phyloP scores from a whole-genome alignment of 2,329 filamentous ascomycete genomes.

The Neofusicoccum parvum region DNA sequence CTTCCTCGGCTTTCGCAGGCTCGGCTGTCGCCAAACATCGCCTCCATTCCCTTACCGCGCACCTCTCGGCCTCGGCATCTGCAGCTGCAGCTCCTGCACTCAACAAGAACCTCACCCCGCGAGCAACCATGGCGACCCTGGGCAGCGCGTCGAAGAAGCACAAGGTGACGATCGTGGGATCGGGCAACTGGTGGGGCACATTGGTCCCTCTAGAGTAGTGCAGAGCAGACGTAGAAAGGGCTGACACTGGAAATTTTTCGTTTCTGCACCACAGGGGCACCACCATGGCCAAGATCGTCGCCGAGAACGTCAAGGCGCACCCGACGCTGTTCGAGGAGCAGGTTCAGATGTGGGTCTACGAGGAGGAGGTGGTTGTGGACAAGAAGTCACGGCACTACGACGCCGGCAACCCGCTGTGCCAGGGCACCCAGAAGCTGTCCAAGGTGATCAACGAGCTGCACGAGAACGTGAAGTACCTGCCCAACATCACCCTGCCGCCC shows the following conservation, averaged over 20 bases:
- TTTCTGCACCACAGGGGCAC: constrained; percentile 68
- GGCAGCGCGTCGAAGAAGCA: constrained; percentile 69
- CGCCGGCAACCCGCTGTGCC: constrained; percentile 55
- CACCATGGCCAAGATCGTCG: constrained; percentile 94
- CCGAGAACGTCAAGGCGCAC: constrained; percentile 83
- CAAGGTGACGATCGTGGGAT: constrained; percentile 92
- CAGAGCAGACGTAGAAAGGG: background rate
- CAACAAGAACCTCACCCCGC: constrained; percentile 3
- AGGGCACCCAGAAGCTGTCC: constrained; percentile 74
- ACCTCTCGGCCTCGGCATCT: constrained; percentile 16
- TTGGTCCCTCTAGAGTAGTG: background rate
- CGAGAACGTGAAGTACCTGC: constrained; percentile 98
- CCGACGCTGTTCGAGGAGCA: constrained; percentile 80
- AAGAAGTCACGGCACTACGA: constrained; percentile 75
- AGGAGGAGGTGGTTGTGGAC: constrained; percentile 80
- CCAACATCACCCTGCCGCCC: constrained; percentile 76
- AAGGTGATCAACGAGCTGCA: constrained; percentile 86
- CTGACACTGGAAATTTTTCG: constrained; percentile 2
- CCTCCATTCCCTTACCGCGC: constrained; percentile 12
- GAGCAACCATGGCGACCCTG: constrained; percentile 49
- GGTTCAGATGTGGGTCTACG: constrained; percentile 99
- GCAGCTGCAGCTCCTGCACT: constrained; percentile 3
- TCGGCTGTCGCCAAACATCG: constrained; percentile 14
- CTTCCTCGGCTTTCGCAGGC: constrained; percentile 15
- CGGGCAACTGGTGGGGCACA: constrained; percentile 80